Evolutionary conservation across 352 stramenopile species (phyloP), one percentile per base, ranked within the genome.

Genomic region (Phytophthora cactorum): DNA sequence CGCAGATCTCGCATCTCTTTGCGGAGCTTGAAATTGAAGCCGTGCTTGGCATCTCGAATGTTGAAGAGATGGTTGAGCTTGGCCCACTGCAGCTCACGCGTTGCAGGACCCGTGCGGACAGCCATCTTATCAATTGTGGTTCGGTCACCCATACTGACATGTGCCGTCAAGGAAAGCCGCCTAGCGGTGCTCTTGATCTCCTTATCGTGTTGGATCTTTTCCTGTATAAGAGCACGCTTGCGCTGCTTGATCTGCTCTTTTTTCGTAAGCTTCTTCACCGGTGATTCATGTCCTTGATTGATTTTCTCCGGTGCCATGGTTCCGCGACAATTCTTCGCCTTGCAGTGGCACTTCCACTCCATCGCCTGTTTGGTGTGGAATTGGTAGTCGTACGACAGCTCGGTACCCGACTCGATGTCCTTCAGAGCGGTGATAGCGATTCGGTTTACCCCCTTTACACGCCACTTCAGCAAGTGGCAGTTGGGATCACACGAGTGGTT

Each of bases 401-500:
- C 97, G 53, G 96, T 89, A 29, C 92, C 93, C 0, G 84, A 67
- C 3, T 85, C 57, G 38, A 98, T 97, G 70, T 98, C 92, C 43
- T 82, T 90, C 38, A 97, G 69, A 28, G 89, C 91, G 9, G 93
- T 97, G 68, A 98, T 98, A 32, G 89, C 93, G 63, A 98, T 97
- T 43, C 93, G 89, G 62, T 97, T 97, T 44, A 95, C 79, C 41
- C 94, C 96, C 43, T 86, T 88, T 31, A 98, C 96, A 55, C 94
- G 97, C 97, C 97, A 99, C 70, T 97, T 97, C 66, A 98, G 78
- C 36, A 98, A 75, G 12, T 91, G 85, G 72, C 95, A 98, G 72
- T 99, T 99, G 0, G 97, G 97, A 32, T 98, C 89, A 67, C 96
- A 99, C 10, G 91, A 97, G 77, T 99, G 97, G 75, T 99, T 99